Base-by-base conservation (phyloP, 768 basidiomycete species). In the Stropharia rugosoannulata region DNA sequence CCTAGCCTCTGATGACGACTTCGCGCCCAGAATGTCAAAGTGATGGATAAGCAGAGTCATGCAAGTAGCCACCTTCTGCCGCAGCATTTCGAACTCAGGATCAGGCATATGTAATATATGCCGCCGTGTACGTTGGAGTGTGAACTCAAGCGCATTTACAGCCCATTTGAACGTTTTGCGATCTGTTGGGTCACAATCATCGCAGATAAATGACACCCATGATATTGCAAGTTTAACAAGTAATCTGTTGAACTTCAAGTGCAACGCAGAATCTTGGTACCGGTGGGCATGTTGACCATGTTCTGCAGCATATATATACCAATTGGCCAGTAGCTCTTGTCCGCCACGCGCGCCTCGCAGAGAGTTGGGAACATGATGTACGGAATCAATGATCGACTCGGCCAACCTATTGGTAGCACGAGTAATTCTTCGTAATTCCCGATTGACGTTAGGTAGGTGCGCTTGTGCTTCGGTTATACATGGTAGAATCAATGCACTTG, bases 201-300 rank as follows among this genome's bases (percentile, higher is more conserved):
- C 95, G 73, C 94, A 97, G 60, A 98, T 96, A 77, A 99, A 98
- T 42, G 94, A 89, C 35, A 98, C 93, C 96, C 96, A 99, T 11
- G 92, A 90, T 63, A 98, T 98, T 9, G 95, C 93, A 50, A 98
- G 82, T 57, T 86, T 88, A 70, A 95, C 89, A 35, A 98, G 78
- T 3, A 89, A 79, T 6, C 89, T 83, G 66, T 90, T 89, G 72
- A 97, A 96, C 61, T 89, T 87, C 62, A 80, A 74, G 51, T 87
- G 68, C 0, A 84, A 77, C 0, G 82, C 66, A 13, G 81, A 81
- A 62, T 96, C 94, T 87, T 97, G 91, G 68, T 90, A 86, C 60
- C 87, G 85, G 64, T 93, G 88, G 8, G 89, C 91, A 63, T 95
- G 90, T 57, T 90, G 86, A 1, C 94, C 95, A 67, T 97, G 93